Conservation (phyloP, 2,329 filamentous ascomycete genomes). For the Xylariaceae sp. region DNA sequence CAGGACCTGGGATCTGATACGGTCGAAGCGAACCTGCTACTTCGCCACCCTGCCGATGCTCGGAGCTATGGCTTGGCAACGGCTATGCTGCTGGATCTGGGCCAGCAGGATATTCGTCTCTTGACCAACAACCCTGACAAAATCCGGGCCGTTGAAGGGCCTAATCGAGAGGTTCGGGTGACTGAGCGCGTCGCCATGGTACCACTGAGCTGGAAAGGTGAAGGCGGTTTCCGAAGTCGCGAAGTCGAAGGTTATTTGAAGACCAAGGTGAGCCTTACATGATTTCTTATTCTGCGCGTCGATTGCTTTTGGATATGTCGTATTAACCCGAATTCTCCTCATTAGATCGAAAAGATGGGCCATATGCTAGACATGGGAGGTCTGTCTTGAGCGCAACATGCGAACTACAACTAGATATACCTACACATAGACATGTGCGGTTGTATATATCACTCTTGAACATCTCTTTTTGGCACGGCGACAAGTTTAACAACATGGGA, state of each 20-base stretch:
- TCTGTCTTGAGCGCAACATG: conserved; percentile 13
- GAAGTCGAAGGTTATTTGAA: conserved; percentile 93
- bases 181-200: conserved; percentile 93
- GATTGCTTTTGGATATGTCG: neutral
- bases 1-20: conserved; percentile 97
- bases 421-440: conserved; percentile 3
- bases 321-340: neutral
- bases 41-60: conserved; percentile 90
- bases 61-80: conserved; percentile 94
- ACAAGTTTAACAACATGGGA: conserved; percentile 3
- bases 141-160: conserved; percentile 87
- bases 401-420: neutral
- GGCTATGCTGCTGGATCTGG: conserved; percentile 84
- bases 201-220: conserved; percentile 84
- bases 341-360: conserved; percentile 79
- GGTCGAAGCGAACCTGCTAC: conserved; percentile 86
- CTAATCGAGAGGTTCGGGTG: conserved; percentile 79
- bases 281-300: neutral
- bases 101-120: conserved; percentile 69
- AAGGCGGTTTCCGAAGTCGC: conserved; percentile 74
- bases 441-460: conserved; percentile 6
- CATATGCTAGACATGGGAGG: conserved; percentile 62
- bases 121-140: conserved; percentile 98
- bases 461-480: neutral
- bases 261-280: conserved; percentile 67